phyloP scores from a whole-genome alignment of 75 land plant species.

The Sequoiadendron giganteum region DNA sequence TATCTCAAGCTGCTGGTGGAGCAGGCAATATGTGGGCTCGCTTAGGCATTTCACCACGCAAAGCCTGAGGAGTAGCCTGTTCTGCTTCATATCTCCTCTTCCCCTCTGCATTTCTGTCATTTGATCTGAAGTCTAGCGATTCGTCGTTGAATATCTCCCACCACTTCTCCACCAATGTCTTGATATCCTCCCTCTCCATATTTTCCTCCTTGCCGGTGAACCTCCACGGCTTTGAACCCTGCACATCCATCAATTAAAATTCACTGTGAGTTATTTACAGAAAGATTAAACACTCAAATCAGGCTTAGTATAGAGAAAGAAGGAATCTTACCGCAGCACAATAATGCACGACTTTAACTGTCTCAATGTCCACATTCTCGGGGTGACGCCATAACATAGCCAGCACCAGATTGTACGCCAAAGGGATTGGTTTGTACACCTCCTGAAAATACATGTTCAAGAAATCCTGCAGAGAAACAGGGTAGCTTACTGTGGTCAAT shows the following conservation, averaged over 20 bases:
- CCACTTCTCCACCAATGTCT: slow-evolving; percentile 55
- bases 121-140: slow-evolving; percentile 26
- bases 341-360: slow-evolving; percentile 48
- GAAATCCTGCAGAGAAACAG: slow-evolving; percentile 36
- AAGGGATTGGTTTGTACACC: slow-evolving; percentile 39
- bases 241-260: background rate
- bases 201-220: slow-evolving; percentile 58
- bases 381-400: slow-evolving; percentile 58
- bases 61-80: background rate
- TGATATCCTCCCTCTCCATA: slow-evolving; percentile 66
- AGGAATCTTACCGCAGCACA: slow-evolving; percentile 42
- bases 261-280: background rate
- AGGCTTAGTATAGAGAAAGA: background rate
- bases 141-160: slow-evolving; percentile 49
- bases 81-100: background rate
- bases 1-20: background rate
- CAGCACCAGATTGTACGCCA: slow-evolving; percentile 41
- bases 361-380: slow-evolving; percentile 38
- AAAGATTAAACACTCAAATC: background rate
- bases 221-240: slow-evolving; percentile 73
- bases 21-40: background rate
- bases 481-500: background rate
- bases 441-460: slow-evolving; percentile 55
- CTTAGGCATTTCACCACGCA: background rate
- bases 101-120: background rate